These are phyloP conservation scores for Cytauxzoon felis DNA, from an alignment of 169 alveolate species.

Conservation along the genomic window DNA sequence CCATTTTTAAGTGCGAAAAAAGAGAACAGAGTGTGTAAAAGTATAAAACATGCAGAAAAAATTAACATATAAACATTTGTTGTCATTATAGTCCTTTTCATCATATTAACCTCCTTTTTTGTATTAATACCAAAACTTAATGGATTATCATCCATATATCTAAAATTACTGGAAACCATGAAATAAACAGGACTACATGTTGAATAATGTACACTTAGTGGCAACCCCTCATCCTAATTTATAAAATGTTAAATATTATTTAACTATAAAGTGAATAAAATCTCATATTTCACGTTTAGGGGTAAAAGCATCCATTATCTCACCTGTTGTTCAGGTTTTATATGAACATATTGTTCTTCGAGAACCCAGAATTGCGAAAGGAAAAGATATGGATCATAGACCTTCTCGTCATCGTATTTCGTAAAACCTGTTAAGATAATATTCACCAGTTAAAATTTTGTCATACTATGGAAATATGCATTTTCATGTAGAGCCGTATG, in stretches of 20 bases:
- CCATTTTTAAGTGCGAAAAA: constrained; percentile 89
- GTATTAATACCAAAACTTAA: constrained; percentile 43
- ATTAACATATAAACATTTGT: constrained; percentile 81
- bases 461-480: constrained; percentile 18
- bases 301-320: no score
- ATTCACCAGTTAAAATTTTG: background rate
- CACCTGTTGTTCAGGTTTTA: background rate
- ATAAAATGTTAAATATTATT: no score
- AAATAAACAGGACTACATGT: constrained; percentile 45
- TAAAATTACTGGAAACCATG: constrained; percentile 28
- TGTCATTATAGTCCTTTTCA: constrained; percentile 81
- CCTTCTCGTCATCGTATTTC: constrained; percentile 1
- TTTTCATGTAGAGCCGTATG: background rate
- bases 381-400: constrained; percentile 48
- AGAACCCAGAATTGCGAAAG: constrained; percentile 63
- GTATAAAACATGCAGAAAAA: constrained; percentile 77
- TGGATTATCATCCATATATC: constrained; percentile 12
- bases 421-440: constrained; percentile 4
- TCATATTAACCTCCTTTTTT: constrained; percentile 79
- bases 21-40: constrained; percentile 85
- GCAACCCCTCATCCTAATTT: constrained; percentile 4
- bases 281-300: no score
- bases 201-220: constrained; percentile 25
- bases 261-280: no score
- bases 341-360: constrained; percentile 44